phyloP scores from a whole-genome alignment of 1,139 yeast species.

The Suhomyces bokatorum region DNA sequence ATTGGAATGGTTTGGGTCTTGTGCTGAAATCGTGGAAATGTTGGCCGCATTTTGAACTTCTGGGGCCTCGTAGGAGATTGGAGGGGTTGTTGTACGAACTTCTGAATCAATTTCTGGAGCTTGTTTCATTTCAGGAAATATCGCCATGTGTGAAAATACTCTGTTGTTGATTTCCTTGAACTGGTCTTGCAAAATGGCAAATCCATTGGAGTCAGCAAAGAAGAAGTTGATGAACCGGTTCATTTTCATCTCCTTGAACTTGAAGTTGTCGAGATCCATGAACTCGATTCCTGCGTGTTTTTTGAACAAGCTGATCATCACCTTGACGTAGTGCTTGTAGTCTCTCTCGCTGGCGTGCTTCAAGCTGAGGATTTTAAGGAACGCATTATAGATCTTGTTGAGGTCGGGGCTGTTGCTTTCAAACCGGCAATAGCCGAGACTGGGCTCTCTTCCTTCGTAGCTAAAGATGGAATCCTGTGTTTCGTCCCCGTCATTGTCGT shows the following conservation, averaged over 20 bases:
- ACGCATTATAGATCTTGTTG: constrained; percentile 24
- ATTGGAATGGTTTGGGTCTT: neutral
- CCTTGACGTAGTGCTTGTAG: constrained; percentile 16
- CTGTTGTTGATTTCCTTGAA: constrained; percentile 17
- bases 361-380: constrained; percentile 25
- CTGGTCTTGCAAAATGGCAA: constrained; percentile 18
- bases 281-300: constrained; percentile 23
- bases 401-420: constrained; percentile 16
- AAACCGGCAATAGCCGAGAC: neutral
- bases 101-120: neutral
- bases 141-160: constrained; percentile 14
- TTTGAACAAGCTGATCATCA: constrained; percentile 30
- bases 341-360: constrained; percentile 8
- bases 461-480: constrained; percentile 25
- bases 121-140: constrained; percentile 16
- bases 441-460: constrained; percentile 14
- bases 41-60: neutral
- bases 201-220: constrained; percentile 12
- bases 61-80: neutral
- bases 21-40: neutral
- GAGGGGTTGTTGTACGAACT: neutral
- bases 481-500: constrained; percentile 3
- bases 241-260: constrained; percentile 23
- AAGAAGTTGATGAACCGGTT: constrained; percentile 23
- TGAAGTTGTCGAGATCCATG: constrained; percentile 24